phyloP scores from a whole-genome alignment of 2,329 filamentous ascomycete genomes.

The Apiospora koreana region DNA sequence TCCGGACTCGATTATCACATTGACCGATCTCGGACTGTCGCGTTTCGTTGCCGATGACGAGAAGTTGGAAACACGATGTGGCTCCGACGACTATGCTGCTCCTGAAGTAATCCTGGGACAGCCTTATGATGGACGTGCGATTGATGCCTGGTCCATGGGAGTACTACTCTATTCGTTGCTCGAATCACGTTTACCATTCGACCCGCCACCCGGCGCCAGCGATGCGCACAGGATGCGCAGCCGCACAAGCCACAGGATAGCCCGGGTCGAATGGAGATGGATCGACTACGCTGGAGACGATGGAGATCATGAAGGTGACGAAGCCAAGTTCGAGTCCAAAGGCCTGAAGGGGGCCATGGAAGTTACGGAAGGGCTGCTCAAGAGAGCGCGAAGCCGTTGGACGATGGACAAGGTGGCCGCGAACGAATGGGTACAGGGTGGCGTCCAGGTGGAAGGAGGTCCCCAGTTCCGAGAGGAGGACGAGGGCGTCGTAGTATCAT shows the following conservation, averaged over 20 bases:
- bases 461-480: constrained; percentile 61
- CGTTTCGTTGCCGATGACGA: constrained; percentile 83
- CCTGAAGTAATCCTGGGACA: constrained; percentile 96
- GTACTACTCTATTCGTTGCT: constrained; percentile 91
- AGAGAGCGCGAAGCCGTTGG: constrained; percentile 79
- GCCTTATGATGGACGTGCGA: constrained; percentile 87
- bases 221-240: constrained; percentile 76
- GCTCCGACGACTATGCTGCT: constrained; percentile 95
- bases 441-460: constrained; percentile 67
- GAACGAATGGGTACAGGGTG: constrained; percentile 74
- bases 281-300: constrained; percentile 80
- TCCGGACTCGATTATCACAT: constrained; percentile 79
- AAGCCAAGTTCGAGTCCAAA: constrained; percentile 59
- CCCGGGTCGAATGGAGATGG: constrained; percentile 95
- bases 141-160: constrained; percentile 93
- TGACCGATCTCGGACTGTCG: constrained; percentile 90
- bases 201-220: constrained; percentile 79
- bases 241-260: constrained; percentile 89
- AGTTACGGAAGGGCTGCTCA: constrained; percentile 82
- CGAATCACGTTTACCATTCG: constrained; percentile 91
- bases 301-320: constrained; percentile 77
- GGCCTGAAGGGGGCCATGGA: constrained; percentile 75
- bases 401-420: constrained; percentile 71
- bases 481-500: constrained; percentile 54
- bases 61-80: constrained; percentile 89